Base-by-base conservation (phyloP, 768 basidiomycete genomes). In the Exidia glandulosa region DNA sequence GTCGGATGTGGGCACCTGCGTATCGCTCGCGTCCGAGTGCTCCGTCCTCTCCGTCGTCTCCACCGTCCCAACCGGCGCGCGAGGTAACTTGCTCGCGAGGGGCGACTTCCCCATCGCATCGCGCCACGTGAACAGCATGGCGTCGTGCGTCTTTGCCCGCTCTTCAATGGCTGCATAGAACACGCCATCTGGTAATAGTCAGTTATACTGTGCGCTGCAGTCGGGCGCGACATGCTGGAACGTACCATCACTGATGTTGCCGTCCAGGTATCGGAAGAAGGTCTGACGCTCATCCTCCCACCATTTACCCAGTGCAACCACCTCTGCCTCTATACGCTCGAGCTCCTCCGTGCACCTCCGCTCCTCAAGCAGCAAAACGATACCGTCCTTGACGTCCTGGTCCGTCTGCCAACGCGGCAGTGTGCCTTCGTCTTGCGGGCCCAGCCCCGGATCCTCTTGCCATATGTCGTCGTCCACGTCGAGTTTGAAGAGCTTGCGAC, bases 391-490 rank as follows among this genome's bases (percentile, higher is more conserved):
- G 23, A 54, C 16, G 23, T 5, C 50, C 16, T 54, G 16, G 27
- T 54, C 50, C 16, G 25, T 27, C 50, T 54, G 50, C 50, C 50
- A 54, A 27, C 50, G 50, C 3, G 50, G 50, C 14, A 54, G 50
- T 13, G 13, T 27, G 50, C 7, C 23, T 54, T 54, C 50, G 50
- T 54, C 50, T 19, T 54, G 50, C 30, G 50, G 50, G 25, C 50
- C 50, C 25, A 54, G 50, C 3, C 50, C 50, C 10, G 50, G 50
- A 33, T 48, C 59, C 23, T 59, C 59, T 33, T 59, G 48, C 59
- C 59, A 59, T 3, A 59, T 45, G 7, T 5, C 9, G 25, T 55
- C 32, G 31, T 52, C 47, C 14, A 48, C 59, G 14, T 45, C 19
- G 5, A 52, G 59, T n/a, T 55, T 52, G 47, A 32, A 33, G 3